Percentiles rank a stretch among this genome's conserved stretches.
phyloP scores from a whole-genome alignment of 768 basidiomycete genomes.

The Trametes elegans region DNA sequence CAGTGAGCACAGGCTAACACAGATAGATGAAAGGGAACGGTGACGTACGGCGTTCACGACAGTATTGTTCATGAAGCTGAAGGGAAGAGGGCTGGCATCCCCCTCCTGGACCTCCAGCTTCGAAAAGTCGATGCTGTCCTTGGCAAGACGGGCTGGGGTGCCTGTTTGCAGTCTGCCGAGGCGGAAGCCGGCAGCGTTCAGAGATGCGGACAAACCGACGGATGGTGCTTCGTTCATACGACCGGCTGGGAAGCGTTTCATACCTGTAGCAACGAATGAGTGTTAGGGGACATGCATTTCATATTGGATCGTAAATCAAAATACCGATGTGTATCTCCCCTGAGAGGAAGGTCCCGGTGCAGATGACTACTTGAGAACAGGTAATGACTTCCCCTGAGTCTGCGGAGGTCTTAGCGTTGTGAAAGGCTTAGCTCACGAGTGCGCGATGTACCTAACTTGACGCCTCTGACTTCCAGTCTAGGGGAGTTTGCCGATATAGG shows the following conservation, averaged over 20 bases:
- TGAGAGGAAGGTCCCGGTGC: constrained; percentile 88
- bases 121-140: constrained; percentile 66
- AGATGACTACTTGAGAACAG: constrained; percentile 82
- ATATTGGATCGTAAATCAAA: not conserved
- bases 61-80: constrained; percentile 67
- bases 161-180: constrained; percentile 85
- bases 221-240: constrained; percentile 72
- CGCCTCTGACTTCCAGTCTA: constrained; percentile 44
- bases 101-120: constrained; percentile 63
- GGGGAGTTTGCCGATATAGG: constrained; percentile 25
- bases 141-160: constrained; percentile 79
- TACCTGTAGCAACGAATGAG: constrained; percentile 39
- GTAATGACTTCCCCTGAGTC: constrained; percentile 72
- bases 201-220: constrained; percentile 71
- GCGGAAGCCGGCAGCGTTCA: constrained; percentile 72
- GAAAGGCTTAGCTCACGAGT: not conserved
- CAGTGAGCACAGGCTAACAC: not conserved
- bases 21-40: not conserved
- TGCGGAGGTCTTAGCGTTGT: too few species aligned
- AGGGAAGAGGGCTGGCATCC: constrained; percentile 63
- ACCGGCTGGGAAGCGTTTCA: constrained; percentile 76
- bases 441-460: constrained; percentile 54
- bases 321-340: constrained; percentile 89
- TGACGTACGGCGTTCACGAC: constrained; percentile 67
- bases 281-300: too few species aligned